Evolutionary conservation across 2,329 filamentous ascomycete genomes (phyloP).

Genomic region (Cytospora piceicola): DNA sequence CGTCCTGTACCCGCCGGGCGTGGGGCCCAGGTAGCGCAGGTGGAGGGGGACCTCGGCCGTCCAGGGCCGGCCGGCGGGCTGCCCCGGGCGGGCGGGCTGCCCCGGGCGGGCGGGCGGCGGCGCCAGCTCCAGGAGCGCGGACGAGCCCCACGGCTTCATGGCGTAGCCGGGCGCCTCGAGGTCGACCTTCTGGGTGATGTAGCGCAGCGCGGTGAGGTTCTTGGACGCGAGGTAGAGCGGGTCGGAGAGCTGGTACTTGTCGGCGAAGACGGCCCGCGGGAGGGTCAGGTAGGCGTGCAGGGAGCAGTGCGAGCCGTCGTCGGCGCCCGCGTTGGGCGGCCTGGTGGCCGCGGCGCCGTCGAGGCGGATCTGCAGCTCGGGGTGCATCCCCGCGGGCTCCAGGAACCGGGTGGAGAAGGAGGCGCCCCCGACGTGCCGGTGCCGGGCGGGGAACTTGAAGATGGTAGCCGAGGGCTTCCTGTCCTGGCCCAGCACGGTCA

Average conservation of each 20-base stretch:
- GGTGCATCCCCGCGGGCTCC: slow-evolving; percentile 81
- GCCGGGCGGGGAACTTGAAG: slow-evolving; percentile 83
- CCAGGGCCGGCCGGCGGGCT: slow-evolving; percentile 52
- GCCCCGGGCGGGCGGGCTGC: slow-evolving; percentile 35
- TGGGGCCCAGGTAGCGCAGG: slow-evolving; percentile 76
- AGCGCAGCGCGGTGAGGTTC: slow-evolving; percentile 70
- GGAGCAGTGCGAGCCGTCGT: slow-evolving; percentile 64
- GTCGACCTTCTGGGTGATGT: slow-evolving; percentile 77
- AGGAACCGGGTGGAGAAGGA: slow-evolving; percentile 67
- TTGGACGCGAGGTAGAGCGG: slow-evolving; percentile 79
- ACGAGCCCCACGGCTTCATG: slow-evolving; percentile 76
- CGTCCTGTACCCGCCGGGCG: slow-evolving; percentile 55
- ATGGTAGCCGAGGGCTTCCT: slow-evolving; percentile 72
- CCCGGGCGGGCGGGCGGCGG: slow-evolving; percentile 48
- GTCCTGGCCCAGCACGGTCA: slow-evolving; percentile 79
- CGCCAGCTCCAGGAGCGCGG: slow-evolving; percentile 74
- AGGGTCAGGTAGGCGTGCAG: slow-evolving; percentile 83
- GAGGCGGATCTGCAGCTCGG: slow-evolving; percentile 72
- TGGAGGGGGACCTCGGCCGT: slow-evolving; percentile 79
- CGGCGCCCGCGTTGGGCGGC: slow-evolving; percentile 45
- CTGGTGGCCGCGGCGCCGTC: slow-evolving; percentile 45
- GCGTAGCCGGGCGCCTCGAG: slow-evolving; percentile 89
- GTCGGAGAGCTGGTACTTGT: slow-evolving; percentile 83
- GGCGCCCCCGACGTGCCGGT: slow-evolving; percentile 58
- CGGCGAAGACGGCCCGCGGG: slow-evolving; percentile 79